Base-by-base conservation (phyloP, 352 stramenopile species). In the Phytophthora sp. region DNA sequence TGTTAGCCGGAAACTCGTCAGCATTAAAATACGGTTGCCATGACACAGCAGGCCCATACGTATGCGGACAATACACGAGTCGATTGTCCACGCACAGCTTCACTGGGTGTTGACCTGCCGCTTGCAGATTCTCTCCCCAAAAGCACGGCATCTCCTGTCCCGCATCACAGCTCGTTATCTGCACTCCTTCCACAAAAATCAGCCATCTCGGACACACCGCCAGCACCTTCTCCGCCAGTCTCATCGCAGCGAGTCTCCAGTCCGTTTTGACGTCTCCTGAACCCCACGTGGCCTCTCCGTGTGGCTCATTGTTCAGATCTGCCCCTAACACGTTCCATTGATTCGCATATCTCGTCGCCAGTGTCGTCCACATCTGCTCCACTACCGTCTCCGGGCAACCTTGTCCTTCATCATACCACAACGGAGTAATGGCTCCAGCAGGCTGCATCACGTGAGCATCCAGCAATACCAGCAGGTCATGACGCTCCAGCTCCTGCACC, bases 291-390 rank as follows among this genome's bases (percentile, higher is more conserved):
- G 80, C 80, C 11, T 69, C 51, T 7, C 74, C 80, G 57, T 89
- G 80, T 1, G 80, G 80, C 13, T 89, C 80, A 59, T 89, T 89
- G 57, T 82, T 85, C 9, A 89, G 41, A 57, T 89, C 80, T 0
- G 77, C 73, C 4, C 67, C 80, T 6, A 89, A 38, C 1, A 86
- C 77, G 27, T 89, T 86, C 80, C 77, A 80, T 16, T 65, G 56
- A 1, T 35, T 29, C 24, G 26, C 50, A 65, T 84, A 86, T 27
- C 75, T 74, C 15, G 29, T 47, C 1, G 73, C 68, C 35, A 89
- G 29, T 1, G 74, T 61, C 7, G 45, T 66, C 80, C 80, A 89
- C 7, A 76, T 73, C 2, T 76, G 24, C 16, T 53, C 29, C 4
- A 83, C 31, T 35, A 68, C 42, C 24, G 35, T 50, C 36, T 83